These are phyloP conservation scores for Sugiyamaella americana DNA, from an alignment of 805 yeast species.

Conservation along the genomic window DNA sequence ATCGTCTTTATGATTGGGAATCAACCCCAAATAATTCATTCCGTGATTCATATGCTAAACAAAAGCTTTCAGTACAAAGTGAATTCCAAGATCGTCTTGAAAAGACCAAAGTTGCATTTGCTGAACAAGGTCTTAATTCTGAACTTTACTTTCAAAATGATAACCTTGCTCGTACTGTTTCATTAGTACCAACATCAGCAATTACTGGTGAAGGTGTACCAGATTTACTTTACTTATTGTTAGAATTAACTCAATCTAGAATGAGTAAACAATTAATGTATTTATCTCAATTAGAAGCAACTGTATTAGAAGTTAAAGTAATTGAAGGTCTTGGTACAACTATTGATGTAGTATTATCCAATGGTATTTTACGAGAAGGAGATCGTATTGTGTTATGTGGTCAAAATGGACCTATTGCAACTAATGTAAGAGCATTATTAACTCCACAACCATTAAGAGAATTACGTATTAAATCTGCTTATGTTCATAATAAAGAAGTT, in stretches of 20 bases:
- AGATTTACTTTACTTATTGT: conserved; percentile 88
- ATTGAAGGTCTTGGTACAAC: conserved; percentile 98
- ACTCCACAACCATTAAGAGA: conserved; percentile 98
- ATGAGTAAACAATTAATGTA: conserved; percentile 99
- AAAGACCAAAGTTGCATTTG: conserved; percentile 79
- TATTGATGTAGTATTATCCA: conserved; percentile 94
- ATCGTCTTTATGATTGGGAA: conserved; percentile 95
- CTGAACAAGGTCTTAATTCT: conserved; percentile 98
- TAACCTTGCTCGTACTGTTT: conserved; percentile 87
- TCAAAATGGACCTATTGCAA: conserved; percentile 95
- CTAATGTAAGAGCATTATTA: conserved; percentile 88
- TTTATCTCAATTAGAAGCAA: conserved; percentile 88
- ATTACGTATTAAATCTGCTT: conserved; percentile 92
- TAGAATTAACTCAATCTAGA: conserved; percentile 95
- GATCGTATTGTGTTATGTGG: conserved; percentile 96
- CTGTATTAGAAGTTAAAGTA: conserved; percentile 94
- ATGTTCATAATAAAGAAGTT: conserved; percentile 93
- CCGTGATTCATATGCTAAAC: conserved; percentile 87
- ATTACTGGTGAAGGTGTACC: conserved; percentile 99
- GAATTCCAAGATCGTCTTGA: conserved; percentile 87
- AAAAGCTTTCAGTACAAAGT: conserved; percentile 75
- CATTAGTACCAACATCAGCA: conserved; percentile 97
- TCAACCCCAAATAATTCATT: conserved; percentile 84
- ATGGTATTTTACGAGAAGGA: conserved; percentile 92
- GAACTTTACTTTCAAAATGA: conserved; percentile 94